Evolutionary conservation across 2,329 filamentous ascomycete genomes (phyloP).

Genomic region (Byssochlamys sp.): DNA sequence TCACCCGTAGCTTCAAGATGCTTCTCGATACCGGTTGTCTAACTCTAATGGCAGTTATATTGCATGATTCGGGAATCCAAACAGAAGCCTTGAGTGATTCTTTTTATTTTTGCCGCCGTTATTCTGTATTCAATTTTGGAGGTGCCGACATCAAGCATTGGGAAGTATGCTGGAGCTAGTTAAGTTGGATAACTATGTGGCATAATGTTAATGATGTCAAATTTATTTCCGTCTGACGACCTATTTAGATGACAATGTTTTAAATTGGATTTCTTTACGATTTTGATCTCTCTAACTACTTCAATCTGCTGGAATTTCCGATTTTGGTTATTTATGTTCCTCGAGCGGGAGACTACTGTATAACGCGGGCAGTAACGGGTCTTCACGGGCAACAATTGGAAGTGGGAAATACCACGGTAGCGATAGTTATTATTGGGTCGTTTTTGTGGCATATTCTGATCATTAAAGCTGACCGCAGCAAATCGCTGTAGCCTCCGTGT

Average conservation of each 20-base stretch:
- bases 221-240: too few relatives aligned
- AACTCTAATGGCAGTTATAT: slow-evolving; percentile 3
- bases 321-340: too few relatives aligned
- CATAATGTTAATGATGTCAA: background rate
- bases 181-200: background rate
- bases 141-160: background rate
- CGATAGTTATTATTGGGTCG: too few relatives aligned
- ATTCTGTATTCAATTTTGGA: background rate
- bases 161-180: background rate
- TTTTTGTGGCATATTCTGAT: background rate
- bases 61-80: slow-evolving; percentile 9
- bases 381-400: too few relatives aligned
- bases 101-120: background rate
- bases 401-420: too few relatives aligned
- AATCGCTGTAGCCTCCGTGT: background rate
- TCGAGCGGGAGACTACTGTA: too few relatives aligned
- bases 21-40: background rate
- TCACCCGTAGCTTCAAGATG: background rate
- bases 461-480: background rate
- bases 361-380: too few relatives aligned
- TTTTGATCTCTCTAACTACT: too few relatives aligned
- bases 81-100: background rate
- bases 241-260: background rate
- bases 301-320: too few relatives aligned
- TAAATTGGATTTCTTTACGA: background rate